Conservation (phyloP, 1,284 basidiomycete species). For the Ceratobasidium sp. region DNA sequence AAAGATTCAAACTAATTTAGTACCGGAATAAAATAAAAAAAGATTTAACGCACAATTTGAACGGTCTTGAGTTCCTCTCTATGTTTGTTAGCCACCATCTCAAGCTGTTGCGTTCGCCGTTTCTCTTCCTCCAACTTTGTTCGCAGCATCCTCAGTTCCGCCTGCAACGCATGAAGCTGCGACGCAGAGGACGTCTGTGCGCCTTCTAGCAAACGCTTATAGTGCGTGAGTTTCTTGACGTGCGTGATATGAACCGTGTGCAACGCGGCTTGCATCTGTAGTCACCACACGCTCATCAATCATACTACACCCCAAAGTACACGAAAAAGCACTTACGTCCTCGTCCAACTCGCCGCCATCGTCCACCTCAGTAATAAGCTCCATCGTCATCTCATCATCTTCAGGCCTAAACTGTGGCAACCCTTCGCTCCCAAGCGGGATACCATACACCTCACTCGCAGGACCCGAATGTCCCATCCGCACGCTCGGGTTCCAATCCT, state of each 20-base stretch:
- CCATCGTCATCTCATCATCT: slow-evolving; percentile 64
- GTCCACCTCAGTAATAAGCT: slow-evolving; percentile 76
- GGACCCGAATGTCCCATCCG: slow-evolving; percentile 32
- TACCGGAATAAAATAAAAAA: too few relatives aligned
- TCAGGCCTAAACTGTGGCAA: slow-evolving; percentile 50
- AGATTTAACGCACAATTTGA: slow-evolving; percentile 33
- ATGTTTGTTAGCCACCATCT: slow-evolving; percentile 54
- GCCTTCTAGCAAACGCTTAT: slow-evolving; percentile 78
- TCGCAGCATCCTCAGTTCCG: slow-evolving; percentile 72
- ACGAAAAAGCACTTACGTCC: slow-evolving; percentile 62
- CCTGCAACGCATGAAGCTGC: slow-evolving; percentile 82
- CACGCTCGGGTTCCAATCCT: slow-evolving; percentile 32
- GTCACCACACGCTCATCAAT: neutral
- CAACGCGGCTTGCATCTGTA: slow-evolving; percentile 59
- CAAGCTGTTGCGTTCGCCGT: slow-evolving; percentile 43
- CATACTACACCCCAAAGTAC: neutral
- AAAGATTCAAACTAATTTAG: neutral
- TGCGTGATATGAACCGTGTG: slow-evolving; percentile 70
- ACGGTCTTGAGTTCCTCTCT: slow-evolving; percentile 45
- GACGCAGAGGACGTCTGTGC: slow-evolving; percentile 79
- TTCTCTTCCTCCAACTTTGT: slow-evolving; percentile 57
- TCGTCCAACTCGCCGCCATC: slow-evolving; percentile 74
- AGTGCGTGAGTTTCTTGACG: slow-evolving; percentile 73
- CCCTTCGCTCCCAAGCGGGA: slow-evolving; percentile 33
- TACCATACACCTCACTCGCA: slow-evolving; percentile 37